Conservation (phyloP, 2,329 filamentous ascomycete genomes). For the Ceratocystiopsis sp. region DNA sequence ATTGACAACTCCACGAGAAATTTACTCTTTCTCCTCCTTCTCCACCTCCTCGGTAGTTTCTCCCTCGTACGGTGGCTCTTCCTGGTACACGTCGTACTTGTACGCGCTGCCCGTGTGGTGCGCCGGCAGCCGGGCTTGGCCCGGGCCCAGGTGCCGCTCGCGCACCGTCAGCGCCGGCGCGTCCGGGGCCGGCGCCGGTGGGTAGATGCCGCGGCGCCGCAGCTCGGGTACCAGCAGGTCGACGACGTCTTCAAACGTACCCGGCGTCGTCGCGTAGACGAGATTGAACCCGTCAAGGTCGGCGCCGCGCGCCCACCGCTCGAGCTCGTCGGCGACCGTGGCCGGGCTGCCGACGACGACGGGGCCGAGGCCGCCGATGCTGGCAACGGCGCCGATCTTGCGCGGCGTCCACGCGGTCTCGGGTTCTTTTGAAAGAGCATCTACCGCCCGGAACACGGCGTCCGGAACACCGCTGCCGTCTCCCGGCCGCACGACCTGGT, state of each 20-base stretch:
- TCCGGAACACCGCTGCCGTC: slow-evolving; percentile 1
- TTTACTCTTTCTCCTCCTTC: too few species aligned
- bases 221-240: slow-evolving; percentile 48
- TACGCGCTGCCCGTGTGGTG: too few species aligned
- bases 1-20: too few species aligned
- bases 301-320: slow-evolving; percentile 49
- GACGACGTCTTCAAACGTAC: slow-evolving; percentile 48
- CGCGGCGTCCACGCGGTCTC: slow-evolving; percentile 5
- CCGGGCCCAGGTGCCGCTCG: slow-evolving; percentile 25
- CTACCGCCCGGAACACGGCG: slow-evolving; percentile 1
- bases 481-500: slow-evolving; percentile 8
- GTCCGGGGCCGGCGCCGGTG: background rate
- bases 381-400: slow-evolving; percentile 7
- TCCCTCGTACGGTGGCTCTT: too few species aligned
- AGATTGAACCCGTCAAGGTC: slow-evolving; percentile 64
- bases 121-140: too few species aligned
- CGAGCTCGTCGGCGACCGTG: slow-evolving; percentile 51
- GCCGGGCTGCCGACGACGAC: slow-evolving; percentile 42
- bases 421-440: background rate
- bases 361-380: slow-evolving; percentile 10
- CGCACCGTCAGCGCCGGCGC: slow-evolving; percentile 28
- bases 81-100: too few species aligned
- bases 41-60: too few species aligned
- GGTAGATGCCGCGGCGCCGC: slow-evolving; percentile 30
- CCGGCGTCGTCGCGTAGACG: slow-evolving; percentile 26